Evolutionary conservation across 331 rosid species (phyloP).

Genomic region (Rosa hybrid): DNA sequence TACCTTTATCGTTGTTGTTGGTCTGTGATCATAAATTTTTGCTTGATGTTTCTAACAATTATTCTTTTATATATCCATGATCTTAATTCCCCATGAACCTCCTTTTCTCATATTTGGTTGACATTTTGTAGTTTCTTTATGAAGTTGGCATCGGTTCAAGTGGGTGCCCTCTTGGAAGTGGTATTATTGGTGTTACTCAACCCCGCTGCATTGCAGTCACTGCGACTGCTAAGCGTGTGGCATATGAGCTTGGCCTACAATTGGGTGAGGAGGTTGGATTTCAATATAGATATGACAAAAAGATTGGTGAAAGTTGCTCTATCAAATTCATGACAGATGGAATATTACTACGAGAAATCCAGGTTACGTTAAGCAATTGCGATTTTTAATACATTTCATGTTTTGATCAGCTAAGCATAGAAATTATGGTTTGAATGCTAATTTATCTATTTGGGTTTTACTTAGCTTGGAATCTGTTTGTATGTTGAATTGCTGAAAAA

Average conservation of each 20-base stretch:
- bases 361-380: slow-evolving; percentile 15
- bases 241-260: slow-evolving; percentile 21
- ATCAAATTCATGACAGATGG: slow-evolving; percentile 98
- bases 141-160: slow-evolving; percentile 93
- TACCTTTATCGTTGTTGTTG: neutral
- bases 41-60: too few relatives aligned
- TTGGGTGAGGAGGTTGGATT: slow-evolving; percentile 85
- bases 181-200: slow-evolving; percentile 91
- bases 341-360: slow-evolving; percentile 44
- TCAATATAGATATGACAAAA: slow-evolving; percentile 94
- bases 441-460: neutral
- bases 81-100: neutral
- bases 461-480: neutral
- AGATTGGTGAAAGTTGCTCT: slow-evolving; percentile 75
- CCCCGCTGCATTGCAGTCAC: slow-evolving; percentile 97
- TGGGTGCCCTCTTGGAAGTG: slow-evolving; percentile 42
- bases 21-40: neutral
- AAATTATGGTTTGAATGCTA: neutral
- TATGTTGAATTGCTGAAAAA: too few relatives aligned
- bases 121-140: slow-evolving; percentile 67
- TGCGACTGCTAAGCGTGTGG: slow-evolving; percentile 56
- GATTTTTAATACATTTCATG: slow-evolving; percentile 7
- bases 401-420: slow-evolving; percentile 5
- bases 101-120: slow-evolving; percentile 11
- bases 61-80: neutral